Evolutionary conservation across 148 eudicot species (phyloP).

Genomic region (Rheum nobile): DNA sequence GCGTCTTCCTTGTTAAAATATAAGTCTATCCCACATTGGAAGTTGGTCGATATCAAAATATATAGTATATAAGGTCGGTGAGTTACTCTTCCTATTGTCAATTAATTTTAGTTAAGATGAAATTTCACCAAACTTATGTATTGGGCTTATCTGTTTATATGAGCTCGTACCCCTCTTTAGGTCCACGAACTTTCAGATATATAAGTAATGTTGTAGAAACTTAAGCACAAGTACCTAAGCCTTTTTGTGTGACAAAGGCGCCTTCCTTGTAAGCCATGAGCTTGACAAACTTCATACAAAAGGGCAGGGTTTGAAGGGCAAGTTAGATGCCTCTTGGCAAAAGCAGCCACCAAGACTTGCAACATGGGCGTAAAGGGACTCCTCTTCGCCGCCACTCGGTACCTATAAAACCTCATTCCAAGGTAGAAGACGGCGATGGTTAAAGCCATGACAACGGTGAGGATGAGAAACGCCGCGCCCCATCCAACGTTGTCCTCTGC

Average conservation of each 20-base stretch:
- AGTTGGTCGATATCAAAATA: no score
- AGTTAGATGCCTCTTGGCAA: slow-evolving; percentile 26
- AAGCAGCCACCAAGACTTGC: slow-evolving; percentile 40
- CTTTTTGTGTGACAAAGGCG: slow-evolving; percentile 41
- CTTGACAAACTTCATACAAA: slow-evolving; percentile 29
- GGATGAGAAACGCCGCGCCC: slow-evolving; percentile 29
- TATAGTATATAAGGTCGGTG: no score
- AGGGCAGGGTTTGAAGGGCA: slow-evolving; percentile 20
- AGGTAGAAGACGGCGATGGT: slow-evolving; percentile 20
- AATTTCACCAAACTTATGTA: no score
- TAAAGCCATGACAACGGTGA: slow-evolving; percentile 20
- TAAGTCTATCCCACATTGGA: no score
- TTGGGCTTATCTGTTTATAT: no score
- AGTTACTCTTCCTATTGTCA: no score
- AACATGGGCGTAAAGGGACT: slow-evolving; percentile 48
- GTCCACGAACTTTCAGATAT: no score
- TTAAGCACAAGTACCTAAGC: slow-evolving; percentile 26
- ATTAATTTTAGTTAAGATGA: no score
- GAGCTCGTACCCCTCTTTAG: no score
- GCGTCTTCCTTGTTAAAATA: no score
- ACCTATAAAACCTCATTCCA: slow-evolving; percentile 36
- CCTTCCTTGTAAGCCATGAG: slow-evolving; percentile 23
- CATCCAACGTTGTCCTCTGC: slow-evolving; percentile 38
- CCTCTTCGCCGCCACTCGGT: slow-evolving; percentile 18
- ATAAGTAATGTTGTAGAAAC: no score